Evolutionary conservation across 106 monocot species (phyloP).

Genomic region (Acanthochlamys bracteata): DNA sequence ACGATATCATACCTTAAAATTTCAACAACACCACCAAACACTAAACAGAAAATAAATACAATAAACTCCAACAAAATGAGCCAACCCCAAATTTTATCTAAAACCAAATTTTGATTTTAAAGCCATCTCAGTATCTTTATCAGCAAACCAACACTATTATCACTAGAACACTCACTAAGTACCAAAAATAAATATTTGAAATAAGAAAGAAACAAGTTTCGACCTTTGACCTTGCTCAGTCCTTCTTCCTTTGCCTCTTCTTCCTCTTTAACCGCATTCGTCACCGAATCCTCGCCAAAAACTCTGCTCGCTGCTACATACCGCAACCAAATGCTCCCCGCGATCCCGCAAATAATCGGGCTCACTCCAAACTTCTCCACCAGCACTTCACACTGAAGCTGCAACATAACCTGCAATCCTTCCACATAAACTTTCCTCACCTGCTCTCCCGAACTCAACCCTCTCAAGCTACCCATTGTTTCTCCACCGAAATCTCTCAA

Average conservation of each 20-base stretch:
- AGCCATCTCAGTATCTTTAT: neutral
- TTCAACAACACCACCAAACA: too few relatives aligned
- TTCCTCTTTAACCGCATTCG: constrained; percentile 25
- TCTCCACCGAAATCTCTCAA: constrained; percentile 5
- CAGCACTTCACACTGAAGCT: constrained; percentile 67
- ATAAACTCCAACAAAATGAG: too few relatives aligned
- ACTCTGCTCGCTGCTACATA: constrained; percentile 31
- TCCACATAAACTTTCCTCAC: constrained; percentile 43
- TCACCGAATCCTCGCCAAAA: constrained; percentile 42
- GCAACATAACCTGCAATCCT: constrained; percentile 81
- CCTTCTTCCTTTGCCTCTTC: constrained; percentile 17
- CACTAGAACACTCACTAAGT: neutral
- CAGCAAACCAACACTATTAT: neutral
- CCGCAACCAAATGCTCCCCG: constrained; percentile 46
- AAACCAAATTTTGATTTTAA: too few relatives aligned
- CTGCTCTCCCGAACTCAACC: constrained; percentile 16
- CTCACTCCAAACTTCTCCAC: constrained; percentile 50
- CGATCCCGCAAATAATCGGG: constrained; percentile 41
- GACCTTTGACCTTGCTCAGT: neutral
- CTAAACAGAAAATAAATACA: too few relatives aligned
- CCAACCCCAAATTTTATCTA: too few relatives aligned
- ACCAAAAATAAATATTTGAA: neutral
- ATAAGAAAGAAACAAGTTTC: neutral
- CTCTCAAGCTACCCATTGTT: constrained; percentile 20
- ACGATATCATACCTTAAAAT: too few relatives aligned